A percentile compares a stretch with the other conserved stretches of the same genome.
Conservation (phyloP, 345 rosid species). For the Leavenworthia alabamica region DNA sequence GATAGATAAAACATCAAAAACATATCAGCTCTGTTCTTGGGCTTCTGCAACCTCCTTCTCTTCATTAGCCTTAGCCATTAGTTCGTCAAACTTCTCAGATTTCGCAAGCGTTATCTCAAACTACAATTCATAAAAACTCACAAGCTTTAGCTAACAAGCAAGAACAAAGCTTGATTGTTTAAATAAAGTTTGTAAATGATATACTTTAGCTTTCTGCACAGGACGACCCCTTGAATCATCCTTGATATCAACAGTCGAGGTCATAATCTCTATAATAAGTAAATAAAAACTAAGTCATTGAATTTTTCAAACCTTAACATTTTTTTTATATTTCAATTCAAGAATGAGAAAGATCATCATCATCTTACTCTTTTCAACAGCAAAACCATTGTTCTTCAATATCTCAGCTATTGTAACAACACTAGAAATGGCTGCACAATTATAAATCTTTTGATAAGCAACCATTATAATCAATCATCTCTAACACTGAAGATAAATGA, state of each 20-base stretch:
- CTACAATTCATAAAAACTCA: conserved; percentile 29
- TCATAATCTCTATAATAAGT: conserved; percentile 53
- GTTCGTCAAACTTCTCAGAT: conserved; percentile 77
- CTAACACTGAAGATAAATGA: too few species aligned
- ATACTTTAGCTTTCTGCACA: conserved; percentile 82
- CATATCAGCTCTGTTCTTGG: conserved; percentile 43
- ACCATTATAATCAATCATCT: background rate
- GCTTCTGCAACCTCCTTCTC: conserved; percentile 47
- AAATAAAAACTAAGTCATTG: background rate
- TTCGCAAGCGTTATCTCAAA: conserved; percentile 73
- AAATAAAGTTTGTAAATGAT: too few species aligned
- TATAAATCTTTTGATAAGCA: conserved; percentile 1
- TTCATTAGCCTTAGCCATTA: conserved; percentile 75
- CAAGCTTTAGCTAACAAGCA: background rate
- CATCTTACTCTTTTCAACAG: conserved; percentile 78
- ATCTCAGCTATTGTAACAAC: conserved; percentile 86
- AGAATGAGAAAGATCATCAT: background rate
- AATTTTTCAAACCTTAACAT: background rate
- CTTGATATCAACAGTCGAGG: conserved; percentile 77
- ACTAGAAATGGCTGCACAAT: conserved; percentile 75
- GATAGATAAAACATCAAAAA: too few species aligned
- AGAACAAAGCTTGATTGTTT: too few species aligned
- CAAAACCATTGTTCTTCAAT: conserved; percentile 84
- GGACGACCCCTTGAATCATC: conserved; percentile 76
- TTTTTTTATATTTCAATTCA: background rate